A percentile compares a stretch with the other conserved stretches of the same genome.
Conservation (phyloP, 1,139 yeast species). For the Diutina neorugosa region DNA sequence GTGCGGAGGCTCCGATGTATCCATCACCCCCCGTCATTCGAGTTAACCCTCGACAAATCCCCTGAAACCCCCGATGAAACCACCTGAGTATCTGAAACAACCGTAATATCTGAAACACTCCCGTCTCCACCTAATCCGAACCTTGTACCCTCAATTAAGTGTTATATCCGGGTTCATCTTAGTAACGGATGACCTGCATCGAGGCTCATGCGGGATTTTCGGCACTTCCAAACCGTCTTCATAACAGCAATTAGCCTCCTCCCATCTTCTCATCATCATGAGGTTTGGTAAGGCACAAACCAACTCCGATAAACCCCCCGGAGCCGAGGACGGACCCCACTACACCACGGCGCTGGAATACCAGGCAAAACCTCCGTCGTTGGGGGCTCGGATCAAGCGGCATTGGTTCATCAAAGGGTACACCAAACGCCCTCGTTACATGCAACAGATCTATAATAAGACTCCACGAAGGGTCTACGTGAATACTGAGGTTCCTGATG, state of each 20-base stretch:
- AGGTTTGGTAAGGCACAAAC: neutral
- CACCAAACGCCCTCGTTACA: conserved; percentile 21
- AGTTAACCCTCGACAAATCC: no score
- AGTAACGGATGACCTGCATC: neutral
- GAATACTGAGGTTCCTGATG: conserved; percentile 23
- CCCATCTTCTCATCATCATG: neutral
- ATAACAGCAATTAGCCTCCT: neutral
- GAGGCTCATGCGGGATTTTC: neutral
- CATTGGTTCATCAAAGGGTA: conserved; percentile 22
- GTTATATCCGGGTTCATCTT: no score
- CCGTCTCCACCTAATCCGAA: no score
- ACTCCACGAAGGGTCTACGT: conserved; percentile 28
- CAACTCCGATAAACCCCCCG: neutral
- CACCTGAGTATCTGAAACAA: no score
- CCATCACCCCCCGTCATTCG: no score
- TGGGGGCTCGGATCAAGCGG: conserved; percentile 16
- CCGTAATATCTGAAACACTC: no score
- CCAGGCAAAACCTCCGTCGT: conserved; percentile 17
- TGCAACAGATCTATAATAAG: conserved; percentile 22
- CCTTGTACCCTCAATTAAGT: no score
- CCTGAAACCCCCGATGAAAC: no score
- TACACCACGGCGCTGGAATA: neutral
- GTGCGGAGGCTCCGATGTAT: no score
- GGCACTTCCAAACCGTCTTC: neutral
- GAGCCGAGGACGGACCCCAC: neutral